Evolutionary conservation across 139 green algal species (phyloP).

Genomic region (Eudorina sp.): DNA sequence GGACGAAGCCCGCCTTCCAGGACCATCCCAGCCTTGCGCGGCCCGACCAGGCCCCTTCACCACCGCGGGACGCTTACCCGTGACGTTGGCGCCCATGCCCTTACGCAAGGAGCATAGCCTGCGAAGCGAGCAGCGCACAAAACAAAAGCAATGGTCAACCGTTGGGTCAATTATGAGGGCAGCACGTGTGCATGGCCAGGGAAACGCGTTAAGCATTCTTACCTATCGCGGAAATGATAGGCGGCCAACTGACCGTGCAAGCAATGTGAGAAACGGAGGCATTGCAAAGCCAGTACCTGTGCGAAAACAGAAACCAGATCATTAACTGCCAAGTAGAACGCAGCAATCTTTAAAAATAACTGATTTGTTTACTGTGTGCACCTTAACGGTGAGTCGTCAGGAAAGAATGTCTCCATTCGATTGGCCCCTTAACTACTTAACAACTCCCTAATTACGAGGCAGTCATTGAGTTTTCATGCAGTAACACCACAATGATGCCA

Average conservation of each 20-base stretch:
- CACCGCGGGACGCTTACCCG: no score
- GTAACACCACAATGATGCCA: no score
- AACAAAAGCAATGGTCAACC: no score
- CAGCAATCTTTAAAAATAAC: background rate
- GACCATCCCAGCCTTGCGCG: no score
- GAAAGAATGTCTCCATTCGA: conserved; percentile 47
- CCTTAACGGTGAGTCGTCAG: background rate
- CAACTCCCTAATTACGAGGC: no score
- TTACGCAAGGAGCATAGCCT: conserved; percentile 40
- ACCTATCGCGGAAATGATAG: conserved; percentile 19
- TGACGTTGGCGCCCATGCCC: conserved; percentile 16
- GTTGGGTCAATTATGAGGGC: no score
- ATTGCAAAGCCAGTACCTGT: conserved; percentile 29
- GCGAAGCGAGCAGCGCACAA: background rate
- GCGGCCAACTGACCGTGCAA: conserved; percentile 26
- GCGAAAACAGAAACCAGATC: background rate
- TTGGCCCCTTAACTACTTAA: no score
- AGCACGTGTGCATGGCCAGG: no score
- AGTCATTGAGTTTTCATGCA: no score
- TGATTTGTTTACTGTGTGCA: no score
- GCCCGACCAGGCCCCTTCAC: no score
- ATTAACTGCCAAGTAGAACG: background rate
- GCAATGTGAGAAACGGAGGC: conserved; percentile 1
- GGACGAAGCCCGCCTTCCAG: no score
- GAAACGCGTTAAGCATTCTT: background rate